Evolutionary conservation across 495 filamentous ascomycete genomes (phyloP).

Genomic region (Astrothelium macrocarpum): DNA sequence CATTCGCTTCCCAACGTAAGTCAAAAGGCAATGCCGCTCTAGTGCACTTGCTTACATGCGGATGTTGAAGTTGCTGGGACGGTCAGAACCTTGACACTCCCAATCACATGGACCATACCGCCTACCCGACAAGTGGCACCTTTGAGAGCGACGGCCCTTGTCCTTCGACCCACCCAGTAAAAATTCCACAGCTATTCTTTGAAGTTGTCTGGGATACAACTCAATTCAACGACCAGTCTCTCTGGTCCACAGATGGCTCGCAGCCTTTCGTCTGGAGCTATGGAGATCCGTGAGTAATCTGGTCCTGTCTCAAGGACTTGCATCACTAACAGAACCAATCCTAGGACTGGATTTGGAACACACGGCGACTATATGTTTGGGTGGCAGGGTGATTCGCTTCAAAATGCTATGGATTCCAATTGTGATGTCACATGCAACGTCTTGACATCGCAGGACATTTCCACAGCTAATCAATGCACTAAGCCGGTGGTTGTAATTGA

Average conservation of each 20-base stretch:
- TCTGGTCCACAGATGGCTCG: slow-evolving; percentile 22
- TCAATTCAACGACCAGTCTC: slow-evolving; percentile 18
- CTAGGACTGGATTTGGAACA: slow-evolving; percentile 31
- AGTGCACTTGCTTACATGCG: not conserved
- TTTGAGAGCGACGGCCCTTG: slow-evolving; percentile 20
- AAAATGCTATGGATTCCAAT: slow-evolving; percentile 29
- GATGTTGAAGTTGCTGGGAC: slow-evolving; percentile 18
- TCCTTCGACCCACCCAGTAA: slow-evolving; percentile 20
- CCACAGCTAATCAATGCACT: not conserved
- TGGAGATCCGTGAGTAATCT: slow-evolving; percentile 12
- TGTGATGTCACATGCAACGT: slow-evolving; percentile 6
- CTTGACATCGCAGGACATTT: not conserved
- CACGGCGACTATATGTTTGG: slow-evolving; percentile 40
- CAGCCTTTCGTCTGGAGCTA: slow-evolving; percentile 23
- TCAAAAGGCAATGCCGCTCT: not conserved
- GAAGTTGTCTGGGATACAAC: slow-evolving; percentile 25
- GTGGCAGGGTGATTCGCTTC: slow-evolving; percentile 40
- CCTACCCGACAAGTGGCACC: slow-evolving; percentile 17
- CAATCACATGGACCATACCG: slow-evolving; percentile 20
- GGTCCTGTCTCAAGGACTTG: not conserved
- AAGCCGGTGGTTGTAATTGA: not conserved
- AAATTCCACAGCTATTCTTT: slow-evolving; percentile 19
- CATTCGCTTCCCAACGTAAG: slow-evolving; percentile 20
- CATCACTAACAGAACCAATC: not conserved
- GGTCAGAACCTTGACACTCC: slow-evolving; percentile 22